These are phyloP conservation scores for Colletotrichum orbiculare DNA, from an alignment of 2,329 filamentous ascomycete species.

Conservation along the genomic window DNA sequence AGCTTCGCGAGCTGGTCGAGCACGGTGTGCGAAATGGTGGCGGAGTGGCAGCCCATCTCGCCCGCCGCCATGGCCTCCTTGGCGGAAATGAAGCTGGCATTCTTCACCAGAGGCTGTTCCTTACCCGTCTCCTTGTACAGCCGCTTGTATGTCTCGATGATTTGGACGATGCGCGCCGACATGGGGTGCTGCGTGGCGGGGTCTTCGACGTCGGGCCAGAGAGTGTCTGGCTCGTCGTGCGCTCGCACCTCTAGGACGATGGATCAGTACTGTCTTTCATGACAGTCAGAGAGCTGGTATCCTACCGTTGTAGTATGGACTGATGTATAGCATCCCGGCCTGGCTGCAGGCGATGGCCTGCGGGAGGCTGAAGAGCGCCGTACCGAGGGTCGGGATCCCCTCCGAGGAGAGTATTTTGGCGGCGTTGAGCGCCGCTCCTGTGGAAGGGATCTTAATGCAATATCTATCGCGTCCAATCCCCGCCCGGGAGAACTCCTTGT, in stretches of 20 bases:
- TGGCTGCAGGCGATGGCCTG: constrained; percentile 63
- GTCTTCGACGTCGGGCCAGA: constrained; percentile 60
- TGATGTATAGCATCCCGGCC: constrained; percentile 59
- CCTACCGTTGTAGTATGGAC: constrained; percentile 60
- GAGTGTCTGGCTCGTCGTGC: constrained; percentile 50
- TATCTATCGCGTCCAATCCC: constrained; percentile 58
- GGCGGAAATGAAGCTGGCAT: constrained; percentile 56
- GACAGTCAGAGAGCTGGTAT: neutral
- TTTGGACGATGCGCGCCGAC: constrained; percentile 58
- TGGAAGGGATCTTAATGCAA: constrained; percentile 63
- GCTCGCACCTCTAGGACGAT: constrained; percentile 51
- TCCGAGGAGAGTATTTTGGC: constrained; percentile 54
- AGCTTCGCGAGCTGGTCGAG: constrained; percentile 52
- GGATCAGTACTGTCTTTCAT: constrained; percentile 3
- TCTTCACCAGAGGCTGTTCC: constrained; percentile 59
- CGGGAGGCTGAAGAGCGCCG: constrained; percentile 57
- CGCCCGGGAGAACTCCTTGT: constrained; percentile 55
- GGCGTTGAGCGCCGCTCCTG: constrained; percentile 58
- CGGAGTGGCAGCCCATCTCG: constrained; percentile 58
- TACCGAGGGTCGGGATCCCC: constrained; percentile 60
- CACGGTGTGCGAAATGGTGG: constrained; percentile 54
- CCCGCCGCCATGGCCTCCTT: constrained; percentile 58
- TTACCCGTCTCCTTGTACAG: constrained; percentile 59
- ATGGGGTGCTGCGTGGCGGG: constrained; percentile 59
- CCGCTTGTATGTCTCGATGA: constrained; percentile 57